These are phyloP conservation scores for Anthostomella pinea DNA, from an alignment of 2,329 filamentous ascomycete genomes.

Conservation along the genomic window DNA sequence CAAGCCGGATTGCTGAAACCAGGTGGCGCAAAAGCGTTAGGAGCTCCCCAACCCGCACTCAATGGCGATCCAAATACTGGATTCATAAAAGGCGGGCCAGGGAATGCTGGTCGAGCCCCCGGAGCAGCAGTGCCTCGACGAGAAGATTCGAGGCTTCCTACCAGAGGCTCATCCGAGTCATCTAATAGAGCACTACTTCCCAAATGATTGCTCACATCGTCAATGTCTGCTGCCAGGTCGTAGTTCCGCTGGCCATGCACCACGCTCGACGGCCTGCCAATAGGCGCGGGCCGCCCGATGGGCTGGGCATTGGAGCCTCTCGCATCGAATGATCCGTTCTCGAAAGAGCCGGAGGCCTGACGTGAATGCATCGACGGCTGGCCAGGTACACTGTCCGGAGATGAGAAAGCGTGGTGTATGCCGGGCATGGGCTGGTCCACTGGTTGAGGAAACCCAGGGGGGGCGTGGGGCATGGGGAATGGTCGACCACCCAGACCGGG, in stretches of 20 bases:
- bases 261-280: constrained; percentile 79
- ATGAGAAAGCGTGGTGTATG: constrained; percentile 39
- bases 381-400: constrained; percentile 31
- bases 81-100: constrained; percentile 41
- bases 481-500: constrained; percentile 47
- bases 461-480: constrained; percentile 43
- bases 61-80: constrained; percentile 35
- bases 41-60: constrained; percentile 37
- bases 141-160: constrained; percentile 34
- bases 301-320: constrained; percentile 54
- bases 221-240: constrained; percentile 54
- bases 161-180: constrained; percentile 62
- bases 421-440: constrained; percentile 37
- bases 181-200: constrained; percentile 87
- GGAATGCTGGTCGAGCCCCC: constrained; percentile 44
- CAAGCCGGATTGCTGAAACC: constrained; percentile 42
- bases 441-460: constrained; percentile 53
- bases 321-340: constrained; percentile 41
- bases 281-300: constrained; percentile 79
- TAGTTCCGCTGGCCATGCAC: constrained; percentile 48
- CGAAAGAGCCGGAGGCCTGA: constrained; percentile 70
- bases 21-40: constrained; percentile 40
- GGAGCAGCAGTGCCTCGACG: constrained; percentile 52
- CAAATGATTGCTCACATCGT: constrained; percentile 73
- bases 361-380: constrained; percentile 62